phyloP scores from a whole-genome alignment of 2,329 filamentous ascomycete species.

The Botryotinia calthae region DNA sequence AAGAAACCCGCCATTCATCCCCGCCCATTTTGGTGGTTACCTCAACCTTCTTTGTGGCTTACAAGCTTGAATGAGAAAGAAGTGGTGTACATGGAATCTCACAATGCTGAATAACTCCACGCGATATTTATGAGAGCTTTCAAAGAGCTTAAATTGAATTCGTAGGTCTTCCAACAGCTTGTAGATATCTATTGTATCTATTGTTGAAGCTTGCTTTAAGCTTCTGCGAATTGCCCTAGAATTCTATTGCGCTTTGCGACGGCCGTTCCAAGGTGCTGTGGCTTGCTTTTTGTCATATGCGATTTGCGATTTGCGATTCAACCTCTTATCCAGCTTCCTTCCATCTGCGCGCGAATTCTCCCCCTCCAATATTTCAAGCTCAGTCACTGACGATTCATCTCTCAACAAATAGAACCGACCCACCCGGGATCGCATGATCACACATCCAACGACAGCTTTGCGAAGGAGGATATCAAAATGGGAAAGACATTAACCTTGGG shows the following conservation, averaged over 20 bases:
- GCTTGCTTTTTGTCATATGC: background rate
- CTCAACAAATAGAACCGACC: slow-evolving; percentile 22
- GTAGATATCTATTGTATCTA: slow-evolving; percentile 31
- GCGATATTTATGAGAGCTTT: slow-evolving; percentile 38
- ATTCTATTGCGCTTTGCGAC: slow-evolving; percentile 1
- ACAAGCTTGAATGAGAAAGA: slow-evolving; percentile 4
- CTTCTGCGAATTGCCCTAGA: slow-evolving; percentile 18
- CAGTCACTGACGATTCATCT: slow-evolving; percentile 24
- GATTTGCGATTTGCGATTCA: background rate
- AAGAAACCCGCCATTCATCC: background rate
- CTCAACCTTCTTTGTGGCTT: slow-evolving; percentile 11
- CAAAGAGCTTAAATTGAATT: slow-evolving; percentile 36
- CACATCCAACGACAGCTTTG: slow-evolving; percentile 27
- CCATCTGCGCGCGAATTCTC: background rate
- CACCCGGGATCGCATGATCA: slow-evolving; percentile 35
- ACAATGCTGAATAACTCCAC: slow-evolving; percentile 35
- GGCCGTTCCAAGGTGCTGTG: background rate
- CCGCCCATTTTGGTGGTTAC: background rate
- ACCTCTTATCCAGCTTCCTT: background rate
- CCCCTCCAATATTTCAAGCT: slow-evolving; percentile 3
- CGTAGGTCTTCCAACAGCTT: slow-evolving; percentile 38
- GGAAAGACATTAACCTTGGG: slow-evolving; percentile 52
- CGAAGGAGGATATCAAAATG: slow-evolving; percentile 41
- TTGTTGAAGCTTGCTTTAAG: slow-evolving; percentile 27
- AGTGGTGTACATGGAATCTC: slow-evolving; percentile 33